Evolutionary conservation across 345 rosid species (phyloP), one percentile per base, ranked within the genome.

Genomic region (Crucihimalaya himalaica): DNA sequence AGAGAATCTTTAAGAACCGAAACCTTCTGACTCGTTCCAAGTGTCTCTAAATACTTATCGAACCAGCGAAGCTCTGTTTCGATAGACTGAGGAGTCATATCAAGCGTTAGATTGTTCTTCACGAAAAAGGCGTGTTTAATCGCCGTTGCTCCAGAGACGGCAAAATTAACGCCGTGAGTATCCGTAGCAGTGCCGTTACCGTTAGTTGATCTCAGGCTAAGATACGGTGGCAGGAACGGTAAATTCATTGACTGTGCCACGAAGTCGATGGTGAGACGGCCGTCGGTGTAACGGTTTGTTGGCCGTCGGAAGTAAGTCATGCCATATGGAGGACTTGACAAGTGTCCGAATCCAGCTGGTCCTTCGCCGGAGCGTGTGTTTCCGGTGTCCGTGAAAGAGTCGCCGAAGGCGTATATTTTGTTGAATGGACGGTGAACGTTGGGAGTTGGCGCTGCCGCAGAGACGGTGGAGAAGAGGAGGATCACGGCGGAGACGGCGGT

Each of bases 351-450:
- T 14, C 97, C 95, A 20, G 43, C 79, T 1, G 97, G 97, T 1
- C 98, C 98, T 21, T 83, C 32, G 1, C 43, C 78, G 21, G 94
- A 73, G 67, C 46, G 73, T 35, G 97, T 86, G 92, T 94, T 94
- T 50, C 98, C 98, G 0, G 99, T 95, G 86, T 95, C 99, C 6
- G 97, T 89, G 83, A 85, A 89, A 0, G 99, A 95, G 68, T 94
- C 98, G 0, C 97, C 96, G 45, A 94, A 94, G 76, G 97, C 98
- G 23, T 83, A 91, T 70, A 94, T 86, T 75, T 79, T 94, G 37
- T 75, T 81, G 81, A 94, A 91, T 15, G 90, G 88, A 23, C 58
- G 84, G 60, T 65, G 67, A 29, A 62, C 48, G 29, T 51, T 21
- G 25, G 70, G 39, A 3, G 61, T 8, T 16, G 34, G 54, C 0